Percentiles rank a stretch among this genome's conserved stretches.
These are phyloP conservation scores for Saccharomycopsis phalli DNA, from an alignment of 1,139 yeast species.

Conservation along the genomic window DNA sequence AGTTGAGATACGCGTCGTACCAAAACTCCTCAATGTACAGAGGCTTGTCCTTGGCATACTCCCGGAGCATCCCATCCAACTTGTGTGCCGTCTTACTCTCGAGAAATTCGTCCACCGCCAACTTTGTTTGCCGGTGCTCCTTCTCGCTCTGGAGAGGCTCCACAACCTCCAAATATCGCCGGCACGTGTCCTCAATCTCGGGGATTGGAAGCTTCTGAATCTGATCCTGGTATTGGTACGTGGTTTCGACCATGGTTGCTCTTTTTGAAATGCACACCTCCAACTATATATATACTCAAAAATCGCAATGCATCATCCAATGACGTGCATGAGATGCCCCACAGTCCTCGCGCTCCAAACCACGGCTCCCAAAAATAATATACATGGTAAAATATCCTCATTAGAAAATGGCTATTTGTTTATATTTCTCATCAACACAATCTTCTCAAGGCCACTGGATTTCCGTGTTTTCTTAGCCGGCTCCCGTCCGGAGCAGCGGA, in stretches of 20 bases:
- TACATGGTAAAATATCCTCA: no score
- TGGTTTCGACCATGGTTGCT: constrained; percentile 4
- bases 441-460: no score
- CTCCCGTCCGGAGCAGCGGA: no score
- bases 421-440: no score
- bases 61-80: constrained; percentile 54
- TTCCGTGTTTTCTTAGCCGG: no score
- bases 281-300: no score
- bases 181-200: constrained; percentile 54
- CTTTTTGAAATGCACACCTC: no score
- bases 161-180: constrained; percentile 52
- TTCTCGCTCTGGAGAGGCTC: constrained; percentile 68
- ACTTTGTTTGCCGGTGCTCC: constrained; percentile 54
- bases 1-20: constrained; percentile 81
- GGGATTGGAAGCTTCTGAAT: constrained; percentile 73
- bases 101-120: constrained; percentile 53
- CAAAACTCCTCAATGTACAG: constrained; percentile 89
- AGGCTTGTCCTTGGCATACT: constrained; percentile 54
- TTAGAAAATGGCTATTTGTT: no score
- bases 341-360: no score
- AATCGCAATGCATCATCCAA: no score
- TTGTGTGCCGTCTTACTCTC: constrained; percentile 47
- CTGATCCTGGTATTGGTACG: constrained; percentile 37
- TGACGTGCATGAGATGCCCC: no score
- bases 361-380: no score